A percentile compares a stretch with the other conserved stretches of the same genome.
These are phyloP conservation scores for Cinnamomum chago DNA, from an alignment of 164 flowering plant species.

Conservation along the genomic window DNA sequence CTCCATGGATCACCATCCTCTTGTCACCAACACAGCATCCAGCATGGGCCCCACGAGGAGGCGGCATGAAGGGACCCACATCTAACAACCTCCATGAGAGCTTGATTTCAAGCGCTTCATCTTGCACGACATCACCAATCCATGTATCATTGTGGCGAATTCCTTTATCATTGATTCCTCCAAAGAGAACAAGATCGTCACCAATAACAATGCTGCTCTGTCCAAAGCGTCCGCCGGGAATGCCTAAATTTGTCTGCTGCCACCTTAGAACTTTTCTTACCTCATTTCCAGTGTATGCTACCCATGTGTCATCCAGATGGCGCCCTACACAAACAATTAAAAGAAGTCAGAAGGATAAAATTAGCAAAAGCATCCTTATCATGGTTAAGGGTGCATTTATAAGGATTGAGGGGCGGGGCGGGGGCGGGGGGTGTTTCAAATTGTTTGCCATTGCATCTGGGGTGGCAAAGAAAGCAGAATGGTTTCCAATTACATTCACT, in stretches of 20 bases:
- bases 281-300: conserved; percentile 53
- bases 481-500: neutral
- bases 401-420: neutral
- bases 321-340: conserved; percentile 44
- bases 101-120: conserved; percentile 37
- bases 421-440: no score
- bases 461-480: neutral
- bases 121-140: conserved; percentile 48
- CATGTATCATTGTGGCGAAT: conserved; percentile 88
- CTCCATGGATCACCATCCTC: conserved; percentile 83
- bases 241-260: conserved; percentile 60
- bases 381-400: neutral
- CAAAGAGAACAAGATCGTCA: conserved; percentile 70
- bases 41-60: conserved; percentile 93
- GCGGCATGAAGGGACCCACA: conserved; percentile 52
- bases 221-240: conserved; percentile 92
- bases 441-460: neutral
- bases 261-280: conserved; percentile 41
- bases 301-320: conserved; percentile 96
- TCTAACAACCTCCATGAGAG: conserved; percentile 73
- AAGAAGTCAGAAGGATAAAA: neutral
- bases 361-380: neutral
- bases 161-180: conserved; percentile 87
- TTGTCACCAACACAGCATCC: conserved; percentile 53
- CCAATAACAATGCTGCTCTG: conserved; percentile 64